phyloP scores from a whole-genome alignment of 75 land plant genomes.

The Pinus taeda region DNA sequence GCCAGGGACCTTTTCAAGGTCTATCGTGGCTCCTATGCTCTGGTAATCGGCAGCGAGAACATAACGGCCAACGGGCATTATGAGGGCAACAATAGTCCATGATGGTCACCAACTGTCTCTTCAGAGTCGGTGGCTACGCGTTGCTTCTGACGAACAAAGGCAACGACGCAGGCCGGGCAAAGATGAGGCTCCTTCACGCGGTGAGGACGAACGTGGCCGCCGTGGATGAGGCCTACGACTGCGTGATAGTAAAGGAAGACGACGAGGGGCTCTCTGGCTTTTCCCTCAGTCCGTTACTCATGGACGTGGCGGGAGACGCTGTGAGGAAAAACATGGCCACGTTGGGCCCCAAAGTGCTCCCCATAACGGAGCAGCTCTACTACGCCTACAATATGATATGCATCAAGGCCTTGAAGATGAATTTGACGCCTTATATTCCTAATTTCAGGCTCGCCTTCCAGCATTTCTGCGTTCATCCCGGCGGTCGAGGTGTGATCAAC shows the following conservation, averaged over 20 bases:
- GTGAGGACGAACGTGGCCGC: conserved; percentile 35
- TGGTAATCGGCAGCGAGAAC: conserved; percentile 32
- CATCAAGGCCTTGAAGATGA: conserved; percentile 10
- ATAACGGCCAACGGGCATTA: conserved; percentile 19
- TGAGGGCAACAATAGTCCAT: conserved; percentile 22
- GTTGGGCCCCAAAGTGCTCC: conserved; percentile 29
- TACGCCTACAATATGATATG: conserved; percentile 6
- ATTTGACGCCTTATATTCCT: conserved; percentile 16
- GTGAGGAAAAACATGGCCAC: conserved; percentile 25
- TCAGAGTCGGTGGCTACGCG: conserved; percentile 38
- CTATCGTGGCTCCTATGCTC: conserved; percentile 17
- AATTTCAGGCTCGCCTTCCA: conserved; percentile 57
- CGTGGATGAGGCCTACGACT: conserved; percentile 24
- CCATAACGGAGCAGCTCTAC: conserved; percentile 24
- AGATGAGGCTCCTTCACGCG: conserved; percentile 17
- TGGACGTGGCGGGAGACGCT: conserved; percentile 15
- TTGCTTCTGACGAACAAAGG: conserved; percentile 25
- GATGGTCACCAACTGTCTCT: conserved; percentile 34
- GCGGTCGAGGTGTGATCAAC: conserved; percentile 51
- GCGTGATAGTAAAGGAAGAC: conserved; percentile 17
- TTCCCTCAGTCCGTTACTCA: not conserved
- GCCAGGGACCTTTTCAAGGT: conserved; percentile 17
- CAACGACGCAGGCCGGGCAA: conserved; percentile 6
- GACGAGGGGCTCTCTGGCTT: conserved; percentile 11
- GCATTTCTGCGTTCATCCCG: conserved; percentile 60